Evolutionary conservation across 352 stramenopile species (phyloP), one percentile per base, ranked within the genome.

Genomic region (Globisporangium solare): DNA sequence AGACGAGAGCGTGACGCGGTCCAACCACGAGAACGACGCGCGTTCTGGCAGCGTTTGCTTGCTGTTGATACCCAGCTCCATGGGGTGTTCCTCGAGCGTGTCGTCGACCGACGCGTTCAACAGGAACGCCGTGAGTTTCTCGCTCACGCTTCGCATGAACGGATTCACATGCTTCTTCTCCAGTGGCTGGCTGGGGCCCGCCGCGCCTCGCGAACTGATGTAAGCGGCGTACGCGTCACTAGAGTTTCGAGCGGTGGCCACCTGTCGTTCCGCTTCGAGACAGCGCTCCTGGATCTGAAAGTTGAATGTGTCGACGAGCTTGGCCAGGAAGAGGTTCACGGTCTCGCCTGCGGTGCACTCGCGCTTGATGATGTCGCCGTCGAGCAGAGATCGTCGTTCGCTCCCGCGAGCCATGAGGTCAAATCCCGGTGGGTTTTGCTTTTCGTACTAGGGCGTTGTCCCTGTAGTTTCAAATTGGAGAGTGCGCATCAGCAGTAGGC

Each of bases 371-470:
- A 75, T 48, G 13, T 67, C 53, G 42, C 67, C 67, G 39, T 73
- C 65, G 17, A 81, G 57, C 18, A 79, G 32, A 11, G 72, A 83
- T 15, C 60, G 65, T 31, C 70, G 64, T 40, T 82, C 56, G 17
- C 21, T 68, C 61, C 50, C 54, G 27, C 27, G 5, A 51, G 42
- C 49, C 69, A 74, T 70, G 7, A 35, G 27, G 27, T 35, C 27
- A 35, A 7, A 10, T 35, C 40, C 39, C 2, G 39, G 17, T 0
- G 42, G 39, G 7, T 2, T 14, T 24, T 37, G 21, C n/a, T n/a
- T n/a, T 47, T 35, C 12, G 13, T 62, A 54, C 27, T 46, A 35
- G 0, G 5, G 27, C 27, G 27, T 10, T 10, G 27, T 35, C 27
- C n/a, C 27, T 47, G 21, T 32, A 22, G 32, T 55, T 37, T 55